These are phyloP conservation scores for Rutstroemia sydowiana DNA, from an alignment of 2,329 filamentous ascomycete species.

Conservation along the genomic window DNA sequence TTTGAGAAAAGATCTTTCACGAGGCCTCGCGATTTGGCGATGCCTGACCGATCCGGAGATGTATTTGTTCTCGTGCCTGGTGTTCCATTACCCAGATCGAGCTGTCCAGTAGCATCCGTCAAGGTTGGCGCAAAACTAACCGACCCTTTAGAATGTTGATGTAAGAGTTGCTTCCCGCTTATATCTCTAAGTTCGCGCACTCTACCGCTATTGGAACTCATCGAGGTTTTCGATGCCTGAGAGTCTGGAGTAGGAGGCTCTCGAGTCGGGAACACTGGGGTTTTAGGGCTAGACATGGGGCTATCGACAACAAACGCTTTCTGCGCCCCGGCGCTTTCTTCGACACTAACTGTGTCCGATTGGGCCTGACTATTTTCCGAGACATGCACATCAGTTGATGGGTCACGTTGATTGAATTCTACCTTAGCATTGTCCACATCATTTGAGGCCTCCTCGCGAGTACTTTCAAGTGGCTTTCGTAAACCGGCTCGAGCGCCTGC, in stretches of 20 bases:
- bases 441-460: slow-evolving; percentile 1
- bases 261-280: too few species aligned
- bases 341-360: not conserved
- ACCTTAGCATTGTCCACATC: not conserved
- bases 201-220: not conserved
- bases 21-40: slow-evolving; percentile 18
- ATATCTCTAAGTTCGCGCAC: slow-evolving; percentile 4
- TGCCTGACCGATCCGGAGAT: not conserved
- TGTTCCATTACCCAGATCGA: slow-evolving; percentile 14
- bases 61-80: not conserved
- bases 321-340: slow-evolving; percentile 6
- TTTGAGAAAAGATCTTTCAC: slow-evolving; percentile 25
- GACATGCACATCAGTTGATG: not conserved
- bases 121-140: slow-evolving; percentile 24
- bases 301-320: slow-evolving; percentile 4
- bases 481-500: not conserved
- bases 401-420: not conserved
- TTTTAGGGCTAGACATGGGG: not conserved
- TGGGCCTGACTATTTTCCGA: not conserved
- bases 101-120: slow-evolving; percentile 20
- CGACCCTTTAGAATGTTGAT: slow-evolving; percentile 18
- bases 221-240: slow-evolving; percentile 8
- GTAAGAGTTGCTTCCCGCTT: slow-evolving; percentile 12
- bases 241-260: slow-evolving; percentile 1
- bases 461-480: slow-evolving; percentile 6